These are phyloP conservation scores for Anastatica hierochuntica DNA, from an alignment of 345 rosid species.

Conservation along the genomic window DNA sequence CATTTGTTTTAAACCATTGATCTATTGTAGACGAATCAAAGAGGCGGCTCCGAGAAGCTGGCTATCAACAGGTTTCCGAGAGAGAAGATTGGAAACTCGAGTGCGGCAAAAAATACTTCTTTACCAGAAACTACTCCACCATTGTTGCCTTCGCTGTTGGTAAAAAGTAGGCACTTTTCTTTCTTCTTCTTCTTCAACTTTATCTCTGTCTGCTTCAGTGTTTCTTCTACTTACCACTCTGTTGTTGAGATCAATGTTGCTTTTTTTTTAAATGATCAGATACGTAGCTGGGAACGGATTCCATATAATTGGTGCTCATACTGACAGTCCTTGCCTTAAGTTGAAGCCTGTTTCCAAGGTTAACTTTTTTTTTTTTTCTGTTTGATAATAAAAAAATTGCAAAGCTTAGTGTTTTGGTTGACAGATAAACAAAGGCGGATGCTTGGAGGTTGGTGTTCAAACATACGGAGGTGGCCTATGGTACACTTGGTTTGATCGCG, in stretches of 20 bases:
- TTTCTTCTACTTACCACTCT: too few relatives aligned
- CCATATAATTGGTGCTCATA: slow-evolving; percentile 79
- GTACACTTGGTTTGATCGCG: slow-evolving; percentile 99
- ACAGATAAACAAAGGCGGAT: slow-evolving; percentile 73
- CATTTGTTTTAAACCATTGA: neutral
- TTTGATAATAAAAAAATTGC: too few relatives aligned
- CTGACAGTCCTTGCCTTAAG: slow-evolving; percentile 94
- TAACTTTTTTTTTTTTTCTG: neutral
- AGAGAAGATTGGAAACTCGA: slow-evolving; percentile 77
- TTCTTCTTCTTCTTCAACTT: neutral
- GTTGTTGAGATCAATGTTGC: too few relatives aligned
- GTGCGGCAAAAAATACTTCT: slow-evolving; percentile 76
- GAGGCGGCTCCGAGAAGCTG: slow-evolving; percentile 46
- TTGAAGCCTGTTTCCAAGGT: slow-evolving; percentile 95
- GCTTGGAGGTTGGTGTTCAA: slow-evolving; percentile 87
- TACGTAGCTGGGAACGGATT: slow-evolving; percentile 93
- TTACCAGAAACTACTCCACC: slow-evolving; percentile 87
- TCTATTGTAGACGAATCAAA: slow-evolving; percentile 63
- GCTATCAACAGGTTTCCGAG: slow-evolving; percentile 69
- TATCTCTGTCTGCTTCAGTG: neutral
- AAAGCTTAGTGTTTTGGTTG: neutral
- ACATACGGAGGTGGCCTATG: slow-evolving; percentile 91
- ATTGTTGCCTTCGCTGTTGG: slow-evolving; percentile 92
- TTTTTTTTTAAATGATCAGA: slow-evolving; percentile 23
- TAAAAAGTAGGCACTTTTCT: slow-evolving; percentile 37